phyloP scores from a whole-genome alignment of 2,329 filamentous ascomycete genomes.

The Ceratocystis harringtonii region DNA sequence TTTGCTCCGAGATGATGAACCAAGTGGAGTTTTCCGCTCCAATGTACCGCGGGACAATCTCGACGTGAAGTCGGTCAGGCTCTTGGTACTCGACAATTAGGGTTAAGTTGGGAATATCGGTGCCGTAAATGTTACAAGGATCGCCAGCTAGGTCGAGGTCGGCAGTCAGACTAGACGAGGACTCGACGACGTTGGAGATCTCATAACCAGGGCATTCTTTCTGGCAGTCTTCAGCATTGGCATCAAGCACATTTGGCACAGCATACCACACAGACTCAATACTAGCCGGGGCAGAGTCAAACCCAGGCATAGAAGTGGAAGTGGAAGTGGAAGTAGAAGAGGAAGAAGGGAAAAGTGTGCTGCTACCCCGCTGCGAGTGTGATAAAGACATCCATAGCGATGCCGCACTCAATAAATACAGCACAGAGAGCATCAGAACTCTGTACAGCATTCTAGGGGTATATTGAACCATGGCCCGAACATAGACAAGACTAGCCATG shows the following conservation, averaged over 20 bases:
- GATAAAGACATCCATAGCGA: not conserved
- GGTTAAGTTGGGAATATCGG: conserved; percentile 51
- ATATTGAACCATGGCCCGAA: not conserved
- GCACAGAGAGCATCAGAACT: conserved; percentile 1
- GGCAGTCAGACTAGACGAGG: conserved; percentile 45
- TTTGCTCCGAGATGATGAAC: conserved; percentile 49
- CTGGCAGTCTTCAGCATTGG: conserved; percentile 17
- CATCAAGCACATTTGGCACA: conserved; percentile 15
- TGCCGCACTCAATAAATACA: not conserved
- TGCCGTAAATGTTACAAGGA: conserved; percentile 65
- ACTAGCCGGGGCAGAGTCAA: not conserved
- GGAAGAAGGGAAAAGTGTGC: not conserved
- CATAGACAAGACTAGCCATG: not conserved
- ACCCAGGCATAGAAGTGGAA: not conserved
- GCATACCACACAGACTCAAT: conserved; percentile 8
- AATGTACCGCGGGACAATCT: conserved; percentile 52
- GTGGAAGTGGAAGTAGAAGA: not conserved
- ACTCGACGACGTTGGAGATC: conserved; percentile 43
- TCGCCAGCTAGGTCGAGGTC: conserved; percentile 53
- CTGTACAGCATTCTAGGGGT: conserved; percentile 1
- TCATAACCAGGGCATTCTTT: conserved; percentile 52
- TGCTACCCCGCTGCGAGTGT: not conserved
- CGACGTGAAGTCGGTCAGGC: conserved; percentile 50
- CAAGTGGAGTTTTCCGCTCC: conserved; percentile 46
- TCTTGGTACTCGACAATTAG: conserved; percentile 55